Evolutionary conservation across 495 filamentous ascomycete species (phyloP).

Genomic region (Friedmanniomyces simplex): DNA sequence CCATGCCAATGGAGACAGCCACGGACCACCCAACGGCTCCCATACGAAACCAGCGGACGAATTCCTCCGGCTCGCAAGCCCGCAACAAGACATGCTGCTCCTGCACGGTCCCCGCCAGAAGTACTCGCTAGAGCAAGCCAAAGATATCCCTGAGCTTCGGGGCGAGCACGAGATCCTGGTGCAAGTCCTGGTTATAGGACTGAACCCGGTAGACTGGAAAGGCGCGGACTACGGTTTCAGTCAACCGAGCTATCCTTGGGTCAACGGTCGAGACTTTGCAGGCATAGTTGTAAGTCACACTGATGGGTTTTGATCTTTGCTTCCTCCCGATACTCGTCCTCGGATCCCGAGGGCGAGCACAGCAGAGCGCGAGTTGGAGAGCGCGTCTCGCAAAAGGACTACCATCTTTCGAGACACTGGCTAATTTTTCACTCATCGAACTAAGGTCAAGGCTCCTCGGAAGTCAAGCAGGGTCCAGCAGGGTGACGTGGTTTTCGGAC

Average conservation of each 20-base stretch:
- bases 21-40: neutral
- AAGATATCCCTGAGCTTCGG: conserved; percentile 14
- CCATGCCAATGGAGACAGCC: neutral
- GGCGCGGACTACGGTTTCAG: conserved; percentile 53
- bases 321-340: too few species aligned
- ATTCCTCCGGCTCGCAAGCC: neutral
- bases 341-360: too few species aligned
- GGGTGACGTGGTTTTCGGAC: conserved; percentile 43
- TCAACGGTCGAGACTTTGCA: conserved; percentile 54
- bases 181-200: conserved; percentile 42
- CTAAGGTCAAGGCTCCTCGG: conserved; percentile 38
- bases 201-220: conserved; percentile 70
- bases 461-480: conserved; percentile 37
- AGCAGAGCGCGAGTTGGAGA: too few species aligned
- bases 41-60: neutral
- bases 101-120: conserved; percentile 21
- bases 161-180: conserved; percentile 14
- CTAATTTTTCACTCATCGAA: too few species aligned
- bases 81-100: conserved; percentile 18
- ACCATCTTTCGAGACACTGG: too few species aligned
- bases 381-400: too few species aligned
- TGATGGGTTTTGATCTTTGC: too few species aligned
- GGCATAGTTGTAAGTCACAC: too few species aligned
- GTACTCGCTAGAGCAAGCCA: conserved; percentile 13
- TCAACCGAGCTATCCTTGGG: conserved; percentile 52